phyloP scores from a whole-genome alignment of 441 rosid species.

The Corymbia calophylla region DNA sequence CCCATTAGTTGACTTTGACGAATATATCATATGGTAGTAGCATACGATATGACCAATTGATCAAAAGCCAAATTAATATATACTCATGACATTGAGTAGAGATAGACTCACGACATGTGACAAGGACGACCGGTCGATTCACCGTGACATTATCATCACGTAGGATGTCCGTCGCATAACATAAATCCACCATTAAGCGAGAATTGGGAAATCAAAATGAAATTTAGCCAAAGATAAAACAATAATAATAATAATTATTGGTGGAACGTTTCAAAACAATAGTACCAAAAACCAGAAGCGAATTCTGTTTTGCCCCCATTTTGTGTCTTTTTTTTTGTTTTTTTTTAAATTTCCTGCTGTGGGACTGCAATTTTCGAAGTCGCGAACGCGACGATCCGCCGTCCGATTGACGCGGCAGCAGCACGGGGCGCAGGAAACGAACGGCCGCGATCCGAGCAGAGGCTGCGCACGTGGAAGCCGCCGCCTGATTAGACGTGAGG shows the following conservation, averaged over 20 bases:
- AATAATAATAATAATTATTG: neutral
- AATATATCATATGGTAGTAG: fast-evolving
- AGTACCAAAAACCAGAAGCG: neutral
- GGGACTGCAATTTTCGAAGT: neutral
- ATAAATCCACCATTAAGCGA: neutral
- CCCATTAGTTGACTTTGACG: neutral
- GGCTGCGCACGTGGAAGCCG: neutral
- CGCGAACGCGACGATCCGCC: neutral
- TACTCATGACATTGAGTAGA: fast-evolving
- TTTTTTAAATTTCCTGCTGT: neutral
- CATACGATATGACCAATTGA: fast-evolving
- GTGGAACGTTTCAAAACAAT: neutral
- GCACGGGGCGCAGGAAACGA: neutral
- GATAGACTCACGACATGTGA: fast-evolving
- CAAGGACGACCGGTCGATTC: neutral
- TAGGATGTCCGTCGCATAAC: fast-evolving
- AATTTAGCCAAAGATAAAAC: neutral
- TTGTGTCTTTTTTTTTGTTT: neutral
- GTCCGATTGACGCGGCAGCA: neutral
- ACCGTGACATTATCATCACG: fast-evolving
- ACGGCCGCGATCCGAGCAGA: neutral
- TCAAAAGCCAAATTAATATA: neutral
- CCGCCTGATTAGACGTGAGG: neutral
- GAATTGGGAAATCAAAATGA: neutral
- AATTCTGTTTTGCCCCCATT: neutral